Percentiles rank a stretch among this genome's conserved stretches.
These are phyloP conservation scores for Aurantiochytrium sp. DNA, from an alignment of 108 stramenopile genomes.

Conservation along the genomic window DNA sequence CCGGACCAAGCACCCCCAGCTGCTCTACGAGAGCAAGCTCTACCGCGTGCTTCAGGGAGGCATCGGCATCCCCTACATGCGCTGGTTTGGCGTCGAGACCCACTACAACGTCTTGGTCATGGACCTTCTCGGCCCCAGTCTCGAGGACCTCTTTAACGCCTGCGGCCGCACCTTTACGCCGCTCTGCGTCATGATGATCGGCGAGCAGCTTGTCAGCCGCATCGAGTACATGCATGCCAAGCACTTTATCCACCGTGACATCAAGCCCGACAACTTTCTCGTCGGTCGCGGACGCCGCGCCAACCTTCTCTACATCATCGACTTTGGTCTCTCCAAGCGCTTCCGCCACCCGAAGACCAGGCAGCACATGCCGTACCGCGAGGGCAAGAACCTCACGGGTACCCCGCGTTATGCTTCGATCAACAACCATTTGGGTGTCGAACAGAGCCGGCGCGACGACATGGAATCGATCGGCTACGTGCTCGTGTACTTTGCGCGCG, in stretches of 20 bases:
- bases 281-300: slow-evolving; percentile 95
- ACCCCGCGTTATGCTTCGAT: slow-evolving; percentile 97
- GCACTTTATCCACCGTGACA: slow-evolving; percentile 97
- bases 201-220: slow-evolving; percentile 90
- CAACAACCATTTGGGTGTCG: slow-evolving; percentile 95
- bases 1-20: slow-evolving; percentile 73
- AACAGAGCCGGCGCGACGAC: slow-evolving; percentile 94
- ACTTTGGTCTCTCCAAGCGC: slow-evolving; percentile 98
- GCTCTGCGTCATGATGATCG: slow-evolving; percentile 78
- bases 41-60: slow-evolving; percentile 96
- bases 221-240: slow-evolving; percentile 99
- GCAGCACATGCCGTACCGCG: slow-evolving; percentile 98
- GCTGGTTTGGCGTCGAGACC: slow-evolving; percentile 99
- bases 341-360: slow-evolving; percentile 97
- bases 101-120: slow-evolving; percentile 99
- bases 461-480: slow-evolving; percentile 97
- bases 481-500: slow-evolving; percentile 98
- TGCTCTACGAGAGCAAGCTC: slow-evolving; percentile 97
- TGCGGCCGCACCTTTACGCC: slow-evolving; percentile 94
- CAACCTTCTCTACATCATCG: slow-evolving; percentile 96
- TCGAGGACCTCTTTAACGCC: slow-evolving; percentile 99
- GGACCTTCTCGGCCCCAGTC: slow-evolving; percentile 91
- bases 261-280: slow-evolving; percentile 99
- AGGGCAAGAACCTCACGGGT: slow-evolving; percentile 98
- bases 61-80: slow-evolving; percentile 90